phyloP scores from a whole-genome alignment of 257 asterid genomes.

The Rauvolfia tetraphylla region DNA sequence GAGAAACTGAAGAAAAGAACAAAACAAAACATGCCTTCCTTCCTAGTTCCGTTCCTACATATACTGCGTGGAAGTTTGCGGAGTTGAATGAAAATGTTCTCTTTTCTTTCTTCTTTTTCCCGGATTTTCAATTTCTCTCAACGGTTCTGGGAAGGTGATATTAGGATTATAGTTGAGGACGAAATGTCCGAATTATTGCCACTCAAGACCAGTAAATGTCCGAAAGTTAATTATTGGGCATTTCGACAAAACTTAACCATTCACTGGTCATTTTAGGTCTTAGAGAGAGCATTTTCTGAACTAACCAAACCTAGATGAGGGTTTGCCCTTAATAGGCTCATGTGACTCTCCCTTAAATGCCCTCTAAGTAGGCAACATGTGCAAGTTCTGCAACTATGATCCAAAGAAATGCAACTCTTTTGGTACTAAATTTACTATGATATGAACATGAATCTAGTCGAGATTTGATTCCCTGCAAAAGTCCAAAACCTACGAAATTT shows the following conservation, averaged over 20 bases:
- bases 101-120: neutral
- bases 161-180: neutral
- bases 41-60: too few relatives aligned
- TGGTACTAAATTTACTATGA: neutral
- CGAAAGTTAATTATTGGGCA: too few relatives aligned
- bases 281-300: neutral
- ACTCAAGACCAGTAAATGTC: neutral
- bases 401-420: neutral
- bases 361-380: conserved; percentile 7
- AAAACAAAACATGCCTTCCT: too few relatives aligned
- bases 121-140: neutral
- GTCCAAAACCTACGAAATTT: neutral
- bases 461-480: neutral
- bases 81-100: neutral
- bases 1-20: too few relatives aligned
- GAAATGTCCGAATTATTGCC: conserved; percentile 5
- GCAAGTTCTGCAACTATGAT: conserved; percentile 19
- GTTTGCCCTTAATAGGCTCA: conserved; percentile 6
- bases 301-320: neutral
- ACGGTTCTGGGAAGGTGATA: neutral
- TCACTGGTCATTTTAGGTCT: neutral
- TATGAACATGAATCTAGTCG: neutral
- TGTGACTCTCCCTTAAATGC: conserved; percentile 9
- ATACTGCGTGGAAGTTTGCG: too few relatives aligned
- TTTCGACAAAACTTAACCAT: too few relatives aligned